Percentiles rank a stretch among this genome's conserved stretches.
phyloP scores from a whole-genome alignment of 2,329 filamentous ascomycete species.

The Epichloe gansuensis region DNA sequence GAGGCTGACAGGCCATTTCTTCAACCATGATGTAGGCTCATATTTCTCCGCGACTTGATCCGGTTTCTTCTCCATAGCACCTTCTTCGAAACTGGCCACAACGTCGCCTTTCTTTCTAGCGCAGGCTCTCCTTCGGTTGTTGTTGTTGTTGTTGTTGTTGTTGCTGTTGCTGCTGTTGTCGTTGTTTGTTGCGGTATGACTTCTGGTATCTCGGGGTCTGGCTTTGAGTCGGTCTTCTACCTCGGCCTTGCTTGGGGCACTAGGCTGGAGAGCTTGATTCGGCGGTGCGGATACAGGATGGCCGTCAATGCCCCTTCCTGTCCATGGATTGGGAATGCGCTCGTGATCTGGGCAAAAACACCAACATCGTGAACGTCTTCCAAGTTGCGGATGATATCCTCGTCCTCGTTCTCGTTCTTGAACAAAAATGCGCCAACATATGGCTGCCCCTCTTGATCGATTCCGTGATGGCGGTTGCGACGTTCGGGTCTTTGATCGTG shows the following conservation, averaged over 20 bases:
- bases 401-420: constrained; percentile 90
- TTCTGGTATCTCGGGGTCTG: constrained; percentile 40
- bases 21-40: constrained; percentile 82
- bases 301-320: constrained; percentile 80
- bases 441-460: constrained; percentile 96
- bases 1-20: constrained; percentile 82
- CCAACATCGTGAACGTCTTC: constrained; percentile 93
- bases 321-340: constrained; percentile 81
- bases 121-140: constrained; percentile 36
- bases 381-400: constrained; percentile 80
- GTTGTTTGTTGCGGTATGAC: constrained; percentile 42
- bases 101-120: constrained; percentile 75
- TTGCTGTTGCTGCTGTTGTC: not conserved
- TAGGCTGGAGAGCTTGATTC: constrained; percentile 80
- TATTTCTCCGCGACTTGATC: constrained; percentile 46
- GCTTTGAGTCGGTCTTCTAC: constrained; percentile 38
- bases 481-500: constrained; percentile 85
- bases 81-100: constrained; percentile 93
- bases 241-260: constrained; percentile 49
- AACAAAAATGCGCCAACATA: constrained; percentile 96
- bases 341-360: constrained; percentile 96
- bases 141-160: constrained; percentile 7
- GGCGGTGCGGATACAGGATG: constrained; percentile 88
- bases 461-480: constrained; percentile 84
- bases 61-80: constrained; percentile 47